These are phyloP conservation scores for Malus hybrid DNA, from an alignment of 331 rosid genomes.

Conservation along the genomic window DNA sequence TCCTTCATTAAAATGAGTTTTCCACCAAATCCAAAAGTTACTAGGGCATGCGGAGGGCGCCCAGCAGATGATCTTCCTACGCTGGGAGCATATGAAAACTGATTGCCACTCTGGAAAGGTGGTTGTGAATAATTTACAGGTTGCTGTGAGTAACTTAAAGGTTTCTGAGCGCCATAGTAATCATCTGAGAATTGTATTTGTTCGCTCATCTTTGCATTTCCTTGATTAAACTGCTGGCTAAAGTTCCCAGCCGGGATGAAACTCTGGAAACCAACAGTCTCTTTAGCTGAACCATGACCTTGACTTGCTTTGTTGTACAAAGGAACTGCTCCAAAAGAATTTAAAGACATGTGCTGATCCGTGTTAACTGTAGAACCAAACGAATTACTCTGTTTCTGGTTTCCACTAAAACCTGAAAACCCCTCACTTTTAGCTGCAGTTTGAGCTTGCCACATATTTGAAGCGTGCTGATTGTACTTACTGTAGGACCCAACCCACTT, in stretches of 20 bases:
- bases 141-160: conserved; percentile 41
- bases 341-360: conserved; percentile 41
- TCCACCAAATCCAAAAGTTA: conserved; percentile 92
- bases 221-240: conserved; percentile 47
- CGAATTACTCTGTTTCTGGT: conserved; percentile 40
- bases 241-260: conserved; percentile 30
- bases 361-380: conserved; percentile 31
- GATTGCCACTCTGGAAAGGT: conserved; percentile 45
- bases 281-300: conserved; percentile 37
- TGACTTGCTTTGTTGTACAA: conserved; percentile 39
- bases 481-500: conserved; percentile 35
- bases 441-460: conserved; percentile 35
- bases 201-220: conserved; percentile 27
- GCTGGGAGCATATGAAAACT: conserved; percentile 47
- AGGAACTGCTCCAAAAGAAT: conserved; percentile 46
- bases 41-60: conserved; percentile 90
- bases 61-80: conserved; percentile 76
- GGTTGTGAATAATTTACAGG: conserved; percentile 42
- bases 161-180: conserved; percentile 40
- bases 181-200: conserved; percentile 37
- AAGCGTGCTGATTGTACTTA: conserved; percentile 37
- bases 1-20: conserved; percentile 83
- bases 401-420: conserved; percentile 28
- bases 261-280: conserved; percentile 33
- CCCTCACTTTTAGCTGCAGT: conserved; percentile 20